Evolutionary conservation across 495 filamentous ascomycete genomes (phyloP).

Genomic region (Choiromyces venosus): DNA sequence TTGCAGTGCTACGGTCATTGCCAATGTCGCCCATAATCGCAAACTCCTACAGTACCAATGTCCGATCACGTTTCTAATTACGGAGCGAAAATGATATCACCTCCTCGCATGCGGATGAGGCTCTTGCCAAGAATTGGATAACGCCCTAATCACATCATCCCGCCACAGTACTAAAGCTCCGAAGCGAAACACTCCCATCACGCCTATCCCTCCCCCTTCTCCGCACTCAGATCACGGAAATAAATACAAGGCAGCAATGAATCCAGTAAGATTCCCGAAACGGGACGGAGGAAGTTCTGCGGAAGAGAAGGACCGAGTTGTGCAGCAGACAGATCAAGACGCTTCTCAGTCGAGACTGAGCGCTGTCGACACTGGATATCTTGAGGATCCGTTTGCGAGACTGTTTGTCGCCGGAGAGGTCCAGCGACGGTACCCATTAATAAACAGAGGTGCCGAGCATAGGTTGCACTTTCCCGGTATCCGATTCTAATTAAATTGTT

Average conservation of each 20-base stretch:
- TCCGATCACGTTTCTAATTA: too few species aligned
- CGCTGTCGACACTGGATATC: conserved; percentile 80
- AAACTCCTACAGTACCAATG: too few species aligned
- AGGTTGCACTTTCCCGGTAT: conserved; percentile 10
- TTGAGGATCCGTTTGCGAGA: conserved; percentile 71
- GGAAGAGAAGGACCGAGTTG: conserved; percentile 39
- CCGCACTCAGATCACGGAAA: neutral
- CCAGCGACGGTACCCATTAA: conserved; percentile 69
- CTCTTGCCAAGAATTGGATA: too few species aligned
- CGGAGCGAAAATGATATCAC: too few species aligned
- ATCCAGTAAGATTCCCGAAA: neutral
- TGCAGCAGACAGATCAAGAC: conserved; percentile 89
- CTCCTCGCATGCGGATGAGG: too few species aligned
- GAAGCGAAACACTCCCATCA: neutral
- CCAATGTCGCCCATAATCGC: too few species aligned
- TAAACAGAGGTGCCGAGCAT: conserved; percentile 70
- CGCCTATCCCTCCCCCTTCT: neutral
- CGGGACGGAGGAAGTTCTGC: neutral
- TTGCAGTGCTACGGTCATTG: too few species aligned
- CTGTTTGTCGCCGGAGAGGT: conserved; percentile 51
- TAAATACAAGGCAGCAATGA: neutral
- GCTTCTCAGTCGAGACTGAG: conserved; percentile 82
- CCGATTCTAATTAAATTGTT: neutral
- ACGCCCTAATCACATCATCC: neutral
- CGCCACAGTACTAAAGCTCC: neutral